These are phyloP conservation scores for Digitaria exilis DNA, from an alignment of 202 grass and related monocot species.

Conservation along the genomic window DNA sequence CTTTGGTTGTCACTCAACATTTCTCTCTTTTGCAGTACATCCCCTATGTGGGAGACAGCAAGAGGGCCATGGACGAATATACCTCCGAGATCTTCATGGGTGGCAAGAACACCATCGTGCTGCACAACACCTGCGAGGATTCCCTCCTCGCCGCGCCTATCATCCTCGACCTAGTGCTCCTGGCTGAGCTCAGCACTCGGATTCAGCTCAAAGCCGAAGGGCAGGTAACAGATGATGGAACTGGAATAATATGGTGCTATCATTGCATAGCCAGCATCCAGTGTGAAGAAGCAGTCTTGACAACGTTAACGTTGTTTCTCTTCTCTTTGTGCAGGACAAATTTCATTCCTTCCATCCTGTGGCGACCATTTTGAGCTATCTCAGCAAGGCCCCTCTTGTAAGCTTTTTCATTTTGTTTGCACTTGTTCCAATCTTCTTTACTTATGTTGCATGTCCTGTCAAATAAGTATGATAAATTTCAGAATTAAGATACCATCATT, in stretches of 20 bases:
- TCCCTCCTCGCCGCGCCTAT: slow-evolving; percentile 82
- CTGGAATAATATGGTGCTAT: not conserved
- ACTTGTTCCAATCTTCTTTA: not conserved
- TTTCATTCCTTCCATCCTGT: slow-evolving; percentile 91
- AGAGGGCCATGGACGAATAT: slow-evolving; percentile 98
- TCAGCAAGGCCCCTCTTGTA: slow-evolving; percentile 89
- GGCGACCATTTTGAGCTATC: slow-evolving; percentile 77
- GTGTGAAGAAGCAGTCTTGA: not conserved
- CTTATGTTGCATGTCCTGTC: not conserved
- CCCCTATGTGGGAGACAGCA: slow-evolving; percentile 94
- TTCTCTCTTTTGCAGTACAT: slow-evolving; percentile 60
- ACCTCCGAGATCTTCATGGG: slow-evolving; percentile 99
- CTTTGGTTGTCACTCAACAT: slow-evolving; percentile 1
- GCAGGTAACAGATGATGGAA: slow-evolving; percentile 50
- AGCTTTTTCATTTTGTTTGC: slow-evolving; percentile 10
- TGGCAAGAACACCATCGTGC: slow-evolving; percentile 79
- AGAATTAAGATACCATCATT: not conserved
- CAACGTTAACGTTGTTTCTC: not conserved
- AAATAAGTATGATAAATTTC: not conserved
- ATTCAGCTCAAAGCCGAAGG: slow-evolving; percentile 88
- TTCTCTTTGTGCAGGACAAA: slow-evolving; percentile 59
- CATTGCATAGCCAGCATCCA: not conserved
- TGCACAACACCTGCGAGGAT: slow-evolving; percentile 98
- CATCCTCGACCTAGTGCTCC: slow-evolving; percentile 89
- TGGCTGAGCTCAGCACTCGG: slow-evolving; percentile 91